phyloP scores from a whole-genome alignment of 169 alveolate species.

The Sarcocystis neurona region DNA sequence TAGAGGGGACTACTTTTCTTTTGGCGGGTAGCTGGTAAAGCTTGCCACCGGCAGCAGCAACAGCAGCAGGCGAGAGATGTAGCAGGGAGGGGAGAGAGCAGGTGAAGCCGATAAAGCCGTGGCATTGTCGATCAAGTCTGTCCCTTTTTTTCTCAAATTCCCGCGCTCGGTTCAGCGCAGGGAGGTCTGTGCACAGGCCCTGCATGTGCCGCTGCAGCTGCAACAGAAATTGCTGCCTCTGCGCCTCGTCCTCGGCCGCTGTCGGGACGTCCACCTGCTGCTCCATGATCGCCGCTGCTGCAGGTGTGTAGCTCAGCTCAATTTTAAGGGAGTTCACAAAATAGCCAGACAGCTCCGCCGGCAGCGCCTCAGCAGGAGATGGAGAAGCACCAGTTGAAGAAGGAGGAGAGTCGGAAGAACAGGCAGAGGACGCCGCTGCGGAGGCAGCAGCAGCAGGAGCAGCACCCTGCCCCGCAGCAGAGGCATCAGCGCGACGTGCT shows the following conservation, averaged over 20 bases:
- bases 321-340: conserved; percentile 8
- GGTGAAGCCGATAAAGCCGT: conserved; percentile 53
- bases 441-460: no score
- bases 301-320: conserved; percentile 19
- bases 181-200: conserved; percentile 18
- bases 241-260: not conserved
- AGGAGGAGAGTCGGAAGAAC: no score
- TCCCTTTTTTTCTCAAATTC: conserved; percentile 39
- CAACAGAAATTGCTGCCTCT: conserved; percentile 22
- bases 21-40: conserved; percentile 55
- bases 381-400: no score
- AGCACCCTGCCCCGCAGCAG: no score
- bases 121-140: conserved; percentile 39
- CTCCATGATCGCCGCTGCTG: conserved; percentile 26
- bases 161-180: conserved; percentile 48
- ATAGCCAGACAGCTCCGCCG: no score
- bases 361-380: no score
- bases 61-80: conserved; percentile 19
- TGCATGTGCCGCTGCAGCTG: conserved; percentile 34
- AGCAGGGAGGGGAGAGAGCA: conserved; percentile 45
- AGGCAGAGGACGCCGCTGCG: no score
- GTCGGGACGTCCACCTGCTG: not conserved
- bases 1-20: conserved; percentile 47
- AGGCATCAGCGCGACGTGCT: no score
- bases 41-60: conserved; percentile 45